Evolutionary conservation across 2,329 filamentous ascomycete genomes (phyloP).

Genomic region (Botryotinia calthae): DNA sequence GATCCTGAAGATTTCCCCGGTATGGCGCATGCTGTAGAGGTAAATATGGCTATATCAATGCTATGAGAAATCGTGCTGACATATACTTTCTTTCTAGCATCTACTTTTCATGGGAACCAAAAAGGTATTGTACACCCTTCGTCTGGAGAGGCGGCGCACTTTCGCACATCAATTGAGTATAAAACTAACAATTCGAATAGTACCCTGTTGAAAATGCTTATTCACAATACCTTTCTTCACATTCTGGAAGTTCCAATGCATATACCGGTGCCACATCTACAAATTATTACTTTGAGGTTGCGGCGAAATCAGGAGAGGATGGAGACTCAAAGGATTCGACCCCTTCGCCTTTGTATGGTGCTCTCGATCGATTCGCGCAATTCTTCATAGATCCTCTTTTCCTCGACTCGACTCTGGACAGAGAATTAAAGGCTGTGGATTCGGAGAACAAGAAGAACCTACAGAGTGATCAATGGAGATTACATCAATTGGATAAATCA

Average conservation of each 20-base stretch:
- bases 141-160: constrained; percentile 3
- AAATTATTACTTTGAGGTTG: constrained; percentile 97
- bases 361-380: constrained; percentile 70
- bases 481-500: constrained; percentile 69
- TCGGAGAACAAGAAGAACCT: constrained; percentile 81
- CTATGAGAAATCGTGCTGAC: constrained; percentile 43
- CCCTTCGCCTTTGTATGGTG: constrained; percentile 66
- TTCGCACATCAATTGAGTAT: constrained; percentile 8
- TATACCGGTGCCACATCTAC: constrained; percentile 92
- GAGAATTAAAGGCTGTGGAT: constrained; percentile 69
- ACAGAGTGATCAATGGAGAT: constrained; percentile 68
- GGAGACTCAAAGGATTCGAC: constrained; percentile 55
- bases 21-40: constrained; percentile 85
- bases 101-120: constrained; percentile 97
- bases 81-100: constrained; percentile 40
- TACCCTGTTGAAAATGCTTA: constrained; percentile 96
- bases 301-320: constrained; percentile 72
- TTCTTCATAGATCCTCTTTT: constrained; percentile 74
- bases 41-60: constrained; percentile 40
- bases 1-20: constrained; percentile 88
- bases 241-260: constrained; percentile 91
- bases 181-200: constrained; percentile 41
- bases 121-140: constrained; percentile 56
- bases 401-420: constrained; percentile 65
- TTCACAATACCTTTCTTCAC: constrained; percentile 83